Evolutionary conservation across 2,329 filamentous ascomycete genomes (phyloP), one percentile per base, ranked within the genome.

Genomic region (Colletotrichum cereale): DNA sequence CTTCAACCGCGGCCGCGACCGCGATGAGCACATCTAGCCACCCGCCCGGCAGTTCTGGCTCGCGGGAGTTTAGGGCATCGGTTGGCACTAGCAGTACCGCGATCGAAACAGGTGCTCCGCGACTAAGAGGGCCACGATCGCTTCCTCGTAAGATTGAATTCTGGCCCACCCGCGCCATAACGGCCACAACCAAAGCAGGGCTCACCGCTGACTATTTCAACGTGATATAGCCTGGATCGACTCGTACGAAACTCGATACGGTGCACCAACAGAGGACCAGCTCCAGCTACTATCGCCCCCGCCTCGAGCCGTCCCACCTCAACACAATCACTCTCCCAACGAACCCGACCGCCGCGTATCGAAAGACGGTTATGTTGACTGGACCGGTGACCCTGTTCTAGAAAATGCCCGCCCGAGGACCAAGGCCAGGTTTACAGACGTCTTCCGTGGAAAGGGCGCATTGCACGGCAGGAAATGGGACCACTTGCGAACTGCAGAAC

Each of bases 391-490:
- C 62, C 80, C 81, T 34, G 74, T 79, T 6, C 74, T 80, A 31
- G 80, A 81, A 6, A 77, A 81, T 10, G 79, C 78, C 2, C 79
- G 78, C 2, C 79, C 80, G 62, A 78, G 78, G 42, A 75, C 77
- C 7, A 79, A 78, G 48, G 77, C 77, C 29, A 83, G 79, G 70
- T 78, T 89, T 26, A 84, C 85, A 62, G 82, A 83, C 63, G 79
- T 88, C 29, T 82, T 89, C 62, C 81, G 80, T 75, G 66, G 80
- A 78, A 73, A 84, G 78, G 87, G 74, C 84, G 87, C 55, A 84
- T 84, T 79, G 78, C 85, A 78, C 57, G 87, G 87, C 3, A 84
- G 87, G 71, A 86, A 86, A 80, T 90, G 88, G 88, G 88, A 90
- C 75, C 87, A 90, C 75, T 78, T 90, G 62, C 86, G 88, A 63